phyloP scores from a whole-genome alignment of 2,329 filamentous ascomycete genomes.

The Beauveria caledonica region DNA sequence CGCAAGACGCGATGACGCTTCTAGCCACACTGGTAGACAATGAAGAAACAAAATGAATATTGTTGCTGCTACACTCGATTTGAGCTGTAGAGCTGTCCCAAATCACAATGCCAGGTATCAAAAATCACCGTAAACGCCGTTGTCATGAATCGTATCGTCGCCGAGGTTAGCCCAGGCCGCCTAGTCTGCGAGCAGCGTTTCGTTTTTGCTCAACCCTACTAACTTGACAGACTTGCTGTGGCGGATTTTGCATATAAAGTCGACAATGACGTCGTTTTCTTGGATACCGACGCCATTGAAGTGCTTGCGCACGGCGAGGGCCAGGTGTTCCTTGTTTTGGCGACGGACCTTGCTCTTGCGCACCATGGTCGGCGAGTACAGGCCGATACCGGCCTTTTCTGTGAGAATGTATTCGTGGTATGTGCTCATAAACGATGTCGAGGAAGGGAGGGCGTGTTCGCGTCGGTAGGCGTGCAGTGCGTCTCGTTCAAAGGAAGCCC shows the following conservation, averaged over 20 bases:
- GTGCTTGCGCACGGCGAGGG: constrained; percentile 66
- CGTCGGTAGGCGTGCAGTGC: constrained; percentile 69
- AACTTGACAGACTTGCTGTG: constrained; percentile 23
- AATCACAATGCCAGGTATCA: constrained; percentile 9
- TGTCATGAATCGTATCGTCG: constrained; percentile 8
- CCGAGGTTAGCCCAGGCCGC: background rate
- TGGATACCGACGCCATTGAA: constrained; percentile 73
- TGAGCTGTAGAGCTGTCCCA: background rate
- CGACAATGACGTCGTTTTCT: constrained; percentile 77
- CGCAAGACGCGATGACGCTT: background rate
- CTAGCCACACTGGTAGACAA: background rate
- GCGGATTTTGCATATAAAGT: constrained; percentile 62
- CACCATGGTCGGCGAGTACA: constrained; percentile 69
- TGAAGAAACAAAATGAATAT: background rate
- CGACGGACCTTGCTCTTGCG: constrained; percentile 54
- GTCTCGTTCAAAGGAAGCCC: constrained; percentile 58
- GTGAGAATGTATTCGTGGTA: constrained; percentile 56
- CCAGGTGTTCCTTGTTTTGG: constrained; percentile 65
- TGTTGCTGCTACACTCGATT: background rate
- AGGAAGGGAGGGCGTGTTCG: constrained; percentile 61
- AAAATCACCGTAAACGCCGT: constrained; percentile 11
- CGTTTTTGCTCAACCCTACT: constrained; percentile 18
- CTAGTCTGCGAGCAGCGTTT: constrained; percentile 11
- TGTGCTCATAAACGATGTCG: constrained; percentile 58
- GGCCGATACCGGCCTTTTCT: constrained; percentile 55